Percentiles rank a stretch among this genome's conserved stretches.
phyloP scores from a whole-genome alignment of 2,329 filamentous ascomycete species.

The Colletotrichum tanaceti region DNA sequence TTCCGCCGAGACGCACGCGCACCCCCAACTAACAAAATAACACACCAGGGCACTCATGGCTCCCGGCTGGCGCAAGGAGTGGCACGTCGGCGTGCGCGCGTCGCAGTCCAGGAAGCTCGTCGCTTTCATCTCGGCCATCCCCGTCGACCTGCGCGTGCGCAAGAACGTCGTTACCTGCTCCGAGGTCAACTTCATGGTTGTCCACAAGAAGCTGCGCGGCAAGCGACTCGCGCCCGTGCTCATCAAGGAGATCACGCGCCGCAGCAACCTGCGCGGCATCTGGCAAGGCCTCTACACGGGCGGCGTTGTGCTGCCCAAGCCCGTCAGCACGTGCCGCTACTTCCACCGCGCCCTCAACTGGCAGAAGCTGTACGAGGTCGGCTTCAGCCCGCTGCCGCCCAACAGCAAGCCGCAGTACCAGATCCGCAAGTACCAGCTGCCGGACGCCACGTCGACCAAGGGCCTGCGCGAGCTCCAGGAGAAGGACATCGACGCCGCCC shows the following conservation, averaged over 20 bases:
- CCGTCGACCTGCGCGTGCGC: constrained; percentile 83
- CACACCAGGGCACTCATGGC: constrained; percentile 84
- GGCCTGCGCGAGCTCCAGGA: constrained; percentile 84
- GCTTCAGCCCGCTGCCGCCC: constrained; percentile 88
- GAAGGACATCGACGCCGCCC: constrained; percentile 81
- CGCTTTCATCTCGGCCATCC: constrained; percentile 95
- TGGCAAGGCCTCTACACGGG: constrained; percentile 98
- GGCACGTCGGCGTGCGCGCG: constrained; percentile 94
- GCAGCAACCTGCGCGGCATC: constrained; percentile 86
- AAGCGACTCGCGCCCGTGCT: constrained; percentile 93
- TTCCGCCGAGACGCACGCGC: no score
- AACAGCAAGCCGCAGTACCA: constrained; percentile 88
- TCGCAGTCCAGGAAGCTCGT: constrained; percentile 86
- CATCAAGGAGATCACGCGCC: constrained; percentile 96
- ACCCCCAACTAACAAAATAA: constrained; percentile 16
- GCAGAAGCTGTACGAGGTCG: constrained; percentile 94
- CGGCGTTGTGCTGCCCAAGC: constrained; percentile 89
- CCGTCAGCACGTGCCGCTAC: constrained; percentile 93
- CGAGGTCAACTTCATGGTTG: constrained; percentile 98
- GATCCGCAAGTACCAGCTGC: constrained; percentile 85
- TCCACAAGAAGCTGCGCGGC: constrained; percentile 96
- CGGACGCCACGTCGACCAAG: constrained; percentile 76
- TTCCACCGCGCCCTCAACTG: constrained; percentile 95
- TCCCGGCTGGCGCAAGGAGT: constrained; percentile 92
- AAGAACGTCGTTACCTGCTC: constrained; percentile 79